Evolutionary conservation across 78 protist genomes (phyloP).

Genomic region (Tieghemostelium lacteum): DNA sequence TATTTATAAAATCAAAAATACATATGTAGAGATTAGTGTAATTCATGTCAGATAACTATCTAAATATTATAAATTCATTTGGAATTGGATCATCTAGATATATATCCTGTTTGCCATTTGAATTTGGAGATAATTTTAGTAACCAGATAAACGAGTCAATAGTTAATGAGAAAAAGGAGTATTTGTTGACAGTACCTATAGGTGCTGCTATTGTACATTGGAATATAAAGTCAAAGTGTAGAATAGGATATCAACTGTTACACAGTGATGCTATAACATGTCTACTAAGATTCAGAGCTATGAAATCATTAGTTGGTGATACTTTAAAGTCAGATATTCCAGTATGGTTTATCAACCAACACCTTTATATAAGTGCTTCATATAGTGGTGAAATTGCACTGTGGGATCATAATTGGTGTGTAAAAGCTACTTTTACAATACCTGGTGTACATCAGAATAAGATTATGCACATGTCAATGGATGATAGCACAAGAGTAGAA

Average conservation of each 20-base stretch:
- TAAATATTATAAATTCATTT: conserved; percentile 12
- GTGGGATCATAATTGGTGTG: conserved; percentile 23
- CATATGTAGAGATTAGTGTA: too few relatives aligned
- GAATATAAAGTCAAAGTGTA: conserved; percentile 7
- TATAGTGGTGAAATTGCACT: conserved; percentile 52
- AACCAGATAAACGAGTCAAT: background rate
- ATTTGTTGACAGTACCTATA: conserved; percentile 35
- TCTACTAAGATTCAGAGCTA: conserved; percentile 9
- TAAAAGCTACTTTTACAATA: background rate
- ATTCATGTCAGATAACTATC: too few relatives aligned
- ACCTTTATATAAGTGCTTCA: conserved; percentile 18
- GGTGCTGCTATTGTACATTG: conserved; percentile 42
- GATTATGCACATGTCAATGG: conserved; percentile 58
- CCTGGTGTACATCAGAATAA: conserved; percentile 9
- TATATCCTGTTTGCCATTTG: conserved; percentile 44
- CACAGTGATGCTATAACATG: conserved; percentile 54
- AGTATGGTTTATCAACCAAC: background rate
- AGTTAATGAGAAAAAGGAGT: background rate
- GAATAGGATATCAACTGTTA: conserved; percentile 22
- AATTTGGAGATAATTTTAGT: conserved; percentile 1
- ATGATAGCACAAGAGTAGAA: background rate
- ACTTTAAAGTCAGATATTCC: background rate
- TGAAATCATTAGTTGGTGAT: background rate
- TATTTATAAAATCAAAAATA: too few relatives aligned
- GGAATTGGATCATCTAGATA: conserved; percentile 79